A percentile compares a stretch with the other conserved stretches of the same genome.
Evolutionary conservation across 108 stramenopile species (phyloP).

Genomic region (Mayamaea pseudoterrestris): DNA sequence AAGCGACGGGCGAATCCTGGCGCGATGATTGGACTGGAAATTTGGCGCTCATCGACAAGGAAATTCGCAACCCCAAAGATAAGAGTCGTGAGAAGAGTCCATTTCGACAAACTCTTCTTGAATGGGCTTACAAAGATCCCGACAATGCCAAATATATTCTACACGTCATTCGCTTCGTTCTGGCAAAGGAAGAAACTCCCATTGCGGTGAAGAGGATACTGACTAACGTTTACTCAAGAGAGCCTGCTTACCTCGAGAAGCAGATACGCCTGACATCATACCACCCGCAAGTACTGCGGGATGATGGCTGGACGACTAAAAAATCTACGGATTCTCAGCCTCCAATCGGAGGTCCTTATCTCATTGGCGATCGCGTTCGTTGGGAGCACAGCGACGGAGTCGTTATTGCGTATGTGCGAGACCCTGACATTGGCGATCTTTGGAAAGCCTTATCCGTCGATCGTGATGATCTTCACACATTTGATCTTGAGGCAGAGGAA

Average conservation of each 20-base stretch:
- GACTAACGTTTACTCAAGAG: constrained; percentile 20
- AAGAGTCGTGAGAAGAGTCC: constrained; percentile 15
- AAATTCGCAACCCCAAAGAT: constrained; percentile 45
- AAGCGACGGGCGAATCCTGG: constrained; percentile 22
- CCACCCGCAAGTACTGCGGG: constrained; percentile 56
- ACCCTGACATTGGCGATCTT: constrained; percentile 67
- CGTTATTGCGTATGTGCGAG: constrained; percentile 69
- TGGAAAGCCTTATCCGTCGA: constrained; percentile 71
- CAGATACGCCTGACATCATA: constrained; percentile 47
- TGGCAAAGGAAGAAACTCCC: constrained; percentile 48
- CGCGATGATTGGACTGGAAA: constrained; percentile 71
- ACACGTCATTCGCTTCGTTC: constrained; percentile 37
- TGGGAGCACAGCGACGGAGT: constrained; percentile 68
- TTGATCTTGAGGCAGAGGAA: constrained; percentile 76
- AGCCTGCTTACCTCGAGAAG: constrained; percentile 11
- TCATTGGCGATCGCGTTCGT: constrained; percentile 45
- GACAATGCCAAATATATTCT: constrained; percentile 37
- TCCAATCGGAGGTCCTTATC: constrained; percentile 47
- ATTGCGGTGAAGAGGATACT: constrained; percentile 48
- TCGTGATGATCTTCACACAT: constrained; percentile 52
- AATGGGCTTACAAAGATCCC: constrained; percentile 33
- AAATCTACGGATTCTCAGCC: constrained; percentile 43
- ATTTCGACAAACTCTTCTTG: constrained; percentile 15
- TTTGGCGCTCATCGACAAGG: constrained; percentile 43
- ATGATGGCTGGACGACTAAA: constrained; percentile 77